Percentiles rank a stretch among this genome's conserved stretches.
Conservation (phyloP, 2,329 filamentous ascomycete species). For the Talaromyces sp. region DNA sequence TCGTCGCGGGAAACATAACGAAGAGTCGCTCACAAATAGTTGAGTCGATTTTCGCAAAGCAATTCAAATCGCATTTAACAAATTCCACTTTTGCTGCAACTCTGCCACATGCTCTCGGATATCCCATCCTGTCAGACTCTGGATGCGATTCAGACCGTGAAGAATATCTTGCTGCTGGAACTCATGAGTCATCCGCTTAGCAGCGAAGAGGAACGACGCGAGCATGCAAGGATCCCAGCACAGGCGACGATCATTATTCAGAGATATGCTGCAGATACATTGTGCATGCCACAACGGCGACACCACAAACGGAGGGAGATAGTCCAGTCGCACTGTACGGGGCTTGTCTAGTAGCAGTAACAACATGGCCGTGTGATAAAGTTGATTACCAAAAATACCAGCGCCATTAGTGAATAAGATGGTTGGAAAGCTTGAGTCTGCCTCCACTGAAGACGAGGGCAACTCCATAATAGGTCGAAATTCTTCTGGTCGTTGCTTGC, state of each 20-base stretch:
- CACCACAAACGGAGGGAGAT: conserved; percentile 26
- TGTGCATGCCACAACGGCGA: conserved; percentile 51
- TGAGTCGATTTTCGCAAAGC: not conserved
- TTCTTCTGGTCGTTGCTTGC: not conserved
- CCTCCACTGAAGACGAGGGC: not conserved
- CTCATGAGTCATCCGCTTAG: conserved; percentile 48
- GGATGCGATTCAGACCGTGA: conserved; percentile 38
- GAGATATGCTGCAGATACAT: conserved; percentile 49
- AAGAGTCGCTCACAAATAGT: not conserved
- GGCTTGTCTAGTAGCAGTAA: conserved; percentile 53
- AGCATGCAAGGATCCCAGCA: conserved; percentile 51
- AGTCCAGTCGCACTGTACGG: conserved; percentile 36
- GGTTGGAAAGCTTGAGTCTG: conserved; percentile 27
- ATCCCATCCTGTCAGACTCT: conserved; percentile 44
- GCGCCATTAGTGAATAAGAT: conserved; percentile 48
- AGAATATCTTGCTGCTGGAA: conserved; percentile 47
- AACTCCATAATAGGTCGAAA: not conserved
- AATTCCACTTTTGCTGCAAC: conserved; percentile 24
- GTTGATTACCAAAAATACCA: conserved; percentile 49
- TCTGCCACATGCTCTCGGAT: conserved; percentile 20
- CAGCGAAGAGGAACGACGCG: conserved; percentile 46
- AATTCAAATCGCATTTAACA: not conserved
- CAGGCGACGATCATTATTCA: conserved; percentile 46
- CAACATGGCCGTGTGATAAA: conserved; percentile 56
- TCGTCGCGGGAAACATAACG: not conserved